Conservation (phyloP, 2,329 filamentous ascomycete genomes). For the Fonsecaea pugnacius region DNA sequence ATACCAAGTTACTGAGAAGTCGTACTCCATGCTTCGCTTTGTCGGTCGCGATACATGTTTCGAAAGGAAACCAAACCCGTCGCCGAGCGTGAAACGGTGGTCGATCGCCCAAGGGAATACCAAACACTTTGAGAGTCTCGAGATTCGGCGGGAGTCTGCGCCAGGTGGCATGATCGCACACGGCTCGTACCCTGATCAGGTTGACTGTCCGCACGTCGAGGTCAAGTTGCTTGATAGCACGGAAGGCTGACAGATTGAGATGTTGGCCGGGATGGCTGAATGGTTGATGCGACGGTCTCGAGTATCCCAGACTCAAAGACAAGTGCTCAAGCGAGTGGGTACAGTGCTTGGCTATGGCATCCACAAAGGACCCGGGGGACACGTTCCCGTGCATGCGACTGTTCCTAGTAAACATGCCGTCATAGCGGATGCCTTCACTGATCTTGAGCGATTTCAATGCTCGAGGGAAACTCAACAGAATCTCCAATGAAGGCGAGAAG, state of each 20-base stretch:
- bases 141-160: slow-evolving; percentile 35
- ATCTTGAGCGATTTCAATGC: slow-evolving; percentile 36
- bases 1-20: slow-evolving; percentile 33
- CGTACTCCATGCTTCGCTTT: slow-evolving; percentile 35
- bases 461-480: slow-evolving; percentile 34
- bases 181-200: slow-evolving; percentile 28
- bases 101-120: slow-evolving; percentile 33
- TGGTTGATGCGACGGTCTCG: slow-evolving; percentile 25
- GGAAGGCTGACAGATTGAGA: slow-evolving; percentile 32
- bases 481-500: slow-evolving; percentile 29
- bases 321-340: slow-evolving; percentile 32
- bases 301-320: slow-evolving; percentile 34
- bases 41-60: slow-evolving; percentile 32
- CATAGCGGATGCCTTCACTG: slow-evolving; percentile 37
- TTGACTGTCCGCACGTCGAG: slow-evolving; percentile 33
- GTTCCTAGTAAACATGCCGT: slow-evolving; percentile 33
- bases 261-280: slow-evolving; percentile 32
- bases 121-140: slow-evolving; percentile 36
- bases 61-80: slow-evolving; percentile 33
- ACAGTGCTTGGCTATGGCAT: slow-evolving; percentile 32
- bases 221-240: slow-evolving; percentile 33
- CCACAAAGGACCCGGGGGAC: slow-evolving; percentile 31
- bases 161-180: slow-evolving; percentile 35
- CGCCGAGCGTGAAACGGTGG: slow-evolving; percentile 31
- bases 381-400: slow-evolving; percentile 37